Percentiles rank a stretch among this genome's conserved stretches.
Conservation (phyloP, 2,329 filamentous ascomycete genomes). For the Leptographium lundbergii region DNA sequence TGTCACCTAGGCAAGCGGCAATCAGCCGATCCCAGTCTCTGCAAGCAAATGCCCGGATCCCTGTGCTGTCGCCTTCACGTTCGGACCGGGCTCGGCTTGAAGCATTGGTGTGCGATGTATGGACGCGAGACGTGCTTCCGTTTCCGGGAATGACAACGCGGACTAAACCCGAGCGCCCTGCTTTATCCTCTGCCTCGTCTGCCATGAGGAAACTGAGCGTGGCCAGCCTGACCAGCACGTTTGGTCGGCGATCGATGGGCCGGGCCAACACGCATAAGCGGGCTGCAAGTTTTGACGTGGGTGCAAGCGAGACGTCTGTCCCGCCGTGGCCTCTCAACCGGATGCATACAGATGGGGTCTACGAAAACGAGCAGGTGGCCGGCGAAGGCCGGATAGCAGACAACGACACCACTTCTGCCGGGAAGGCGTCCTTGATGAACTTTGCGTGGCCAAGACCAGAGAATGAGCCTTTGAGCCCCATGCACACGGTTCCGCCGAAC, state of each 20-base stretch:
- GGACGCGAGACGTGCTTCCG: constrained; percentile 69
- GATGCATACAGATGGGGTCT: background rate
- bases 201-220: constrained; percentile 83
- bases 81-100: constrained; percentile 70
- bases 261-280: constrained; percentile 20
- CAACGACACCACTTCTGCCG: background rate
- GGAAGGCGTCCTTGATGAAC: background rate
- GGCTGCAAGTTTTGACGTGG: background rate
- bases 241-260: constrained; percentile 58
- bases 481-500: no score
- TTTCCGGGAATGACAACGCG: constrained; percentile 67
- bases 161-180: constrained; percentile 55
- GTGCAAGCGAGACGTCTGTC: background rate
- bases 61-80: constrained; percentile 61
- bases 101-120: constrained; percentile 60
- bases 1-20: constrained; percentile 29
- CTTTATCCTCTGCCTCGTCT: constrained; percentile 68
- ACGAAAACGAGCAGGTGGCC: background rate
- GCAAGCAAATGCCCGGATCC: constrained; percentile 50
- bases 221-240: constrained; percentile 64
- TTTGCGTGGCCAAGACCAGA: background rate
- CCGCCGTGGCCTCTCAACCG: background rate
- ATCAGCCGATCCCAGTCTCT: constrained; percentile 73
- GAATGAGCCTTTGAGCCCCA: background rate
- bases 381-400: background rate